Base-by-base conservation (phyloP, 805 yeast species). In the Sungouiozyma ichnusensis region DNA sequence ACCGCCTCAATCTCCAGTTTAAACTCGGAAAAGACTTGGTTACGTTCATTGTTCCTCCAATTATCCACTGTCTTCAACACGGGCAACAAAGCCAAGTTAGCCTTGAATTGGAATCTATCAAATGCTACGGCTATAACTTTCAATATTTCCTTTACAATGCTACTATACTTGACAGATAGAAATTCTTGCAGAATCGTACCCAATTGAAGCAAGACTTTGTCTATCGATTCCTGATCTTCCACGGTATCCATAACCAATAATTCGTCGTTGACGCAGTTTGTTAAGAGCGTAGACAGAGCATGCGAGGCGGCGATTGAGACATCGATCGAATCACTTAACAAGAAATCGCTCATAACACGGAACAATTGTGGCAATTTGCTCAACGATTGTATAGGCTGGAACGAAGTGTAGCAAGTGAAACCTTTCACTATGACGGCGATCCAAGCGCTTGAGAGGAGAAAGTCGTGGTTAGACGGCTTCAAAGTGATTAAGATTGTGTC, bases 371-470 rank as follows among this genome's bases (percentile, higher is more conserved):
- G 81, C 6, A 84, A 55, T 49, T 74, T 76, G 24, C 62, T 50
- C 29, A 87, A 57, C 41, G 84, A 77, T 34, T 68, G 63, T 15
- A 65, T 49, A 4, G 79, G 71, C 43, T 76, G 73, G 35, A 73
- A 64, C n/a, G 60, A 61, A 4, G 82, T 63, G 49, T 74, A 77
- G 0, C 81, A 66, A 3, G 72, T 63, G 37, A 75, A 66, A 37
- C 90, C 94, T 54, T 86, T 87, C 7, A 96, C 92, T 36, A 90
- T 74, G 16, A 88, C 94, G 1, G 97, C 95, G 35, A 87, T 72
- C 98, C 98, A 92, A 11, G 96, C 76, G 13, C 94, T 95, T 2
- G 90, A 86, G 50, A 92, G 71, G 59, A 86, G 88, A 24, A 81
- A 71, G 57, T 92, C 97, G 51, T 80, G 82, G 17, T 74, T 59